A percentile compares a stretch with the other conserved stretches of the same genome.
These are phyloP conservation scores for Pythium rishiriense DNA, from an alignment of 352 stramenopile genomes.

Conservation along the genomic window DNA sequence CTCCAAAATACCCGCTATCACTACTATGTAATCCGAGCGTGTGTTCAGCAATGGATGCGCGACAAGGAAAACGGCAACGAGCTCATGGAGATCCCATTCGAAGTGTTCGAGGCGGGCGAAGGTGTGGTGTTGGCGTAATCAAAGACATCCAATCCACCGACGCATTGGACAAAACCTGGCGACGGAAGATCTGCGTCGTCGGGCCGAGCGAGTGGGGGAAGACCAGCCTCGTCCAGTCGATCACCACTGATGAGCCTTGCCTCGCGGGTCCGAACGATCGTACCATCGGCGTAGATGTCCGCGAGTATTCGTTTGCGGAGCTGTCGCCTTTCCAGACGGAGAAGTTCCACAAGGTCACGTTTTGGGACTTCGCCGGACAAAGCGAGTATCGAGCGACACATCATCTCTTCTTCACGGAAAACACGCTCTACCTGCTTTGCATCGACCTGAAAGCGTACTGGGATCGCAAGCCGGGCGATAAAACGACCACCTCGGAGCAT, in stretches of 20 bases:
- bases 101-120: neutral
- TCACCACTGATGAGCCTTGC: neutral
- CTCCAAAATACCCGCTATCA: neutral
- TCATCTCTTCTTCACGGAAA: neutral
- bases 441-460: neutral
- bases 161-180: neutral
- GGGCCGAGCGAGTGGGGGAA: constrained; percentile 9
- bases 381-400: neutral
- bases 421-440: neutral
- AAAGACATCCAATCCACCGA: neutral
- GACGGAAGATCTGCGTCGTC: constrained; percentile 14
- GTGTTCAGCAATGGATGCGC: neutral
- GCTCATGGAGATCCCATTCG: neutral
- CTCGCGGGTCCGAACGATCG: constrained; percentile 1
- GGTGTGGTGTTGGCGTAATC: neutral
- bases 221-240: constrained; percentile 12
- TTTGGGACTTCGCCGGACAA: neutral
- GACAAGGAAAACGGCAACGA: neutral
- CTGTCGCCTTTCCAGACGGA: neutral
- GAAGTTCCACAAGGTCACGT: neutral
- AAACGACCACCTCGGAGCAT: neutral
- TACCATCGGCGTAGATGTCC: constrained; percentile 2
- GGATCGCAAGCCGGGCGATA: neutral
- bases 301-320: too few species aligned
- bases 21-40: neutral